Evolutionary conservation across 2,329 filamentous ascomycete species (phyloP).

Genomic region (Fusarium ambrosium): DNA sequence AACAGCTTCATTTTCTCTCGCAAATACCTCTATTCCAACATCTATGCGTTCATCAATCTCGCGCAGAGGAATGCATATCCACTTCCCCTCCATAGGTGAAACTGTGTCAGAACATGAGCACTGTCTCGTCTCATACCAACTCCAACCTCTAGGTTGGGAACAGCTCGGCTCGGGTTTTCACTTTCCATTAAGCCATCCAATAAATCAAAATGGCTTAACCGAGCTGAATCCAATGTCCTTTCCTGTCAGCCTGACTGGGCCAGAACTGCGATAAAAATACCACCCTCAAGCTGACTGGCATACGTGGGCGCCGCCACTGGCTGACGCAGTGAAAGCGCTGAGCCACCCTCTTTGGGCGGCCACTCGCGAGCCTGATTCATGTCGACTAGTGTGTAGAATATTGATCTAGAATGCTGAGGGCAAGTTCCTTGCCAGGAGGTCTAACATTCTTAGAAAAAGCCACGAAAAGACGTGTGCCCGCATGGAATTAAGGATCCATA

Average conservation of each 20-base stretch:
- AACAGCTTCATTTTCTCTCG: neutral
- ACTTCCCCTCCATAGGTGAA: slow-evolving; percentile 24
- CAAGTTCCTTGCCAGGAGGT: neutral
- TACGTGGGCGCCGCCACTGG: slow-evolving; percentile 40
- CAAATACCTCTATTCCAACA: neutral
- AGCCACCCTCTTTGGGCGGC: slow-evolving; percentile 37
- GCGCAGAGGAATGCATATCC: neutral
- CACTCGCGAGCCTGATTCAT: slow-evolving; percentile 7
- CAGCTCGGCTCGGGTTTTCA: slow-evolving; percentile 13
- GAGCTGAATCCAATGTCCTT: slow-evolving; percentile 9
- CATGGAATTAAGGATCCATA: slow-evolving; percentile 21
- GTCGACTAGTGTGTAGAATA: neutral
- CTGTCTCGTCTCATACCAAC: neutral
- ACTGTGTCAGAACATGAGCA: slow-evolving; percentile 27
- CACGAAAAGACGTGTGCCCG: neutral
- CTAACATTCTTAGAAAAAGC: neutral
- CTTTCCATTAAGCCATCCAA: neutral
- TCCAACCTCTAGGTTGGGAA: slow-evolving; percentile 4
- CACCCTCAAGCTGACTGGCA: slow-evolving; percentile 28
- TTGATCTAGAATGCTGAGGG: neutral
- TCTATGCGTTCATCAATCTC: neutral
- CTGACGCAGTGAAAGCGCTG: slow-evolving; percentile 44
- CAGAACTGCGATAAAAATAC: slow-evolving; percentile 9
- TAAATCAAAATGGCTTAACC: slow-evolving; percentile 8
- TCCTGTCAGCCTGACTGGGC: slow-evolving; percentile 15